Evolutionary conservation across 1,284 basidiomycete species (phyloP).

Genomic region (Inonotus hispidus): DNA sequence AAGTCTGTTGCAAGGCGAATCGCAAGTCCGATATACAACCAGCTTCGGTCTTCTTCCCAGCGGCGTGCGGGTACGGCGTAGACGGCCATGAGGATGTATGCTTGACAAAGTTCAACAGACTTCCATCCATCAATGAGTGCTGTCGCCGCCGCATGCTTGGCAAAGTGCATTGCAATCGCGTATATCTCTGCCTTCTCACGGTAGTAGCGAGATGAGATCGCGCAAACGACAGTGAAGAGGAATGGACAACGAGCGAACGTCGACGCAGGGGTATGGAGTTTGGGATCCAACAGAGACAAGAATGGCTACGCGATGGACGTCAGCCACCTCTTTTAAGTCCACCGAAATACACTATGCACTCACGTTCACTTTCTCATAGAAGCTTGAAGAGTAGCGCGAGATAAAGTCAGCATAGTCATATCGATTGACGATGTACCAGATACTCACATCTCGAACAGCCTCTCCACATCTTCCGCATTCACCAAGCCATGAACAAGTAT

Average conservation of each 20-base stretch:
- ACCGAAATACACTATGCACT: slow-evolving; percentile 23
- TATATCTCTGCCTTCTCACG: slow-evolving; percentile 73
- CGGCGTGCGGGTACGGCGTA: slow-evolving; percentile 71
- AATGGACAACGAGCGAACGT: slow-evolving; percentile 78
- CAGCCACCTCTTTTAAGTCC: slow-evolving; percentile 12
- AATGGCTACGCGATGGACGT: slow-evolving; percentile 46
- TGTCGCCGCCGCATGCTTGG: slow-evolving; percentile 73
- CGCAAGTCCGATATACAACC: slow-evolving; percentile 77
- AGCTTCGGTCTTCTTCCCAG: slow-evolving; percentile 81
- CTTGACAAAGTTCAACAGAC: slow-evolving; percentile 52
- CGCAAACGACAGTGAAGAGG: slow-evolving; percentile 79
- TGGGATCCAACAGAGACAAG: slow-evolving; percentile 67
- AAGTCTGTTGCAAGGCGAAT: slow-evolving; percentile 84
- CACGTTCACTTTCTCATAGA: slow-evolving; percentile 67
- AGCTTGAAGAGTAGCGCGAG: slow-evolving; percentile 34
- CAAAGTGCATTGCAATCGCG: slow-evolving; percentile 83
- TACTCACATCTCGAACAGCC: slow-evolving; percentile 77
- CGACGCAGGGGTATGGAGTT: slow-evolving; percentile 63
- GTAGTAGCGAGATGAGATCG: slow-evolving; percentile 72
- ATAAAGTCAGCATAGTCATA: slow-evolving; percentile 6
- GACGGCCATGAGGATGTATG: slow-evolving; percentile 71
- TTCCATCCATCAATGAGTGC: slow-evolving; percentile 80
- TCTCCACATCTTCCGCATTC: slow-evolving; percentile 74
- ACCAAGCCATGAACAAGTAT: slow-evolving; percentile 79
- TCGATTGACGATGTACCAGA: background rate